Base-by-base conservation (phyloP, 495 filamentous ascomycete species). In the Aspergillus olivimuriae region DNA sequence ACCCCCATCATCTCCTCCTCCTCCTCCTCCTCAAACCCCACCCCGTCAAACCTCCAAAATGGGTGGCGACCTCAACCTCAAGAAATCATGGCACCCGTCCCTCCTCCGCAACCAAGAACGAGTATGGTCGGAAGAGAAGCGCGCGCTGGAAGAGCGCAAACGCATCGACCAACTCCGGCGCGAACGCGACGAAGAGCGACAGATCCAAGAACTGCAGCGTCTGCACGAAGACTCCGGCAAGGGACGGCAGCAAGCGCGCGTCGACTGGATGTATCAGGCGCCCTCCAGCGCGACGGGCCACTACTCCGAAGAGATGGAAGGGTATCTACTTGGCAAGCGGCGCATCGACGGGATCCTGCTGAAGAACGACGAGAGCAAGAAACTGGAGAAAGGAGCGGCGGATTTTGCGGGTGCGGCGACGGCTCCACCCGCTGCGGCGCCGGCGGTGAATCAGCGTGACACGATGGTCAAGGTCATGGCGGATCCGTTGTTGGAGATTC, bases 211-310 rank as follows among this genome's bases (percentile, higher is more conserved):
- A 56, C 81, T 97, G 2, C 85, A 95, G 56, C 80, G 82, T 34
- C 79, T 95, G 34, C 88, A 95, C 44, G 94, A 95, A 65, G 83
- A 84, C 30, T 84, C 88, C 10, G 94, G 94, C 23, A 89, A 89
- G 14, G 74, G 76, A 45, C 84, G 80, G 45, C 76, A 79, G 24
- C 58, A 81, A 2, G 81, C 88, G 48, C 78, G 88, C 10, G 92
- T 98, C 15, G 91, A 98, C 55, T 98, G 94, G 86, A 95, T 98
- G 87, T 98, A 98, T 65, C 73, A 80, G 51, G 92, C 89, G 1
- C 89, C 92, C 7, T 83, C 84, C 26, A 81, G 78, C 50, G 87
- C 86, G 19, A 82, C 84, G 51, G 77, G 74, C 16, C 87, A 89
- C 36, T 88, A 87, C 44, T 84, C 83, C 1, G 90, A 95, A 59